A percentile compares a stretch with the other conserved stretches of the same genome.
Evolutionary conservation across 257 asterid genomes (phyloP).

Genomic region (Misopates orontium): DNA sequence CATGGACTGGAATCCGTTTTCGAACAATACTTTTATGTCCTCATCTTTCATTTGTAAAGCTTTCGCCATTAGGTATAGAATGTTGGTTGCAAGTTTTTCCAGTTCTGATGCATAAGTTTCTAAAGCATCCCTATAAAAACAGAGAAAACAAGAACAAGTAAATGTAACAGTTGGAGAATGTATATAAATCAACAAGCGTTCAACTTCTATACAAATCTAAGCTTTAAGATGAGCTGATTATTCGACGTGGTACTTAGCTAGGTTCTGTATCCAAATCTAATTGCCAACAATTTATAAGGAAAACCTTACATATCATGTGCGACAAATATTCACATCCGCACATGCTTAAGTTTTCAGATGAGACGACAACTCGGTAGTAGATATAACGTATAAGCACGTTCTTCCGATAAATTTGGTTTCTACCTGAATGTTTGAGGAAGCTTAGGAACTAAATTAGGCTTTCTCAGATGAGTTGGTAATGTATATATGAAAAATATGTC

Average conservation of each 20-base stretch:
- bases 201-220: too few species aligned
- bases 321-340: too few species aligned
- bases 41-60: conserved; percentile 39
- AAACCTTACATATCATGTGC: too few species aligned
- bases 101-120: conserved; percentile 48
- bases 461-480: conserved; percentile 40
- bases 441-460: conserved; percentile 49
- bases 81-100: conserved; percentile 41
- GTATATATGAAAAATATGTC: conserved; percentile 40
- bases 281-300: too few species aligned
- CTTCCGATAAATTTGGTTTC: too few species aligned
- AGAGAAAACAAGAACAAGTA: neutral
- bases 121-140: conserved; percentile 40
- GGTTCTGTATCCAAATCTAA: too few species aligned
- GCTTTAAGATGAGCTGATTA: neutral
- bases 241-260: neutral
- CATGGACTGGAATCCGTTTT: conserved; percentile 44
- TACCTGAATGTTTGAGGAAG: conserved; percentile 58
- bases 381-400: too few species aligned
- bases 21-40: conserved; percentile 37
- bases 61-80: conserved; percentile 37
- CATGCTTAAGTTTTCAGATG: too few species aligned
- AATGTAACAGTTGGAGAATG: too few species aligned
- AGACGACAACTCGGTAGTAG: too few species aligned
- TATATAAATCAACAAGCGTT: too few species aligned